These are phyloP conservation scores for Talaromyces sp. DNA, from an alignment of 2,329 filamentous ascomycete species.

Conservation along the genomic window DNA sequence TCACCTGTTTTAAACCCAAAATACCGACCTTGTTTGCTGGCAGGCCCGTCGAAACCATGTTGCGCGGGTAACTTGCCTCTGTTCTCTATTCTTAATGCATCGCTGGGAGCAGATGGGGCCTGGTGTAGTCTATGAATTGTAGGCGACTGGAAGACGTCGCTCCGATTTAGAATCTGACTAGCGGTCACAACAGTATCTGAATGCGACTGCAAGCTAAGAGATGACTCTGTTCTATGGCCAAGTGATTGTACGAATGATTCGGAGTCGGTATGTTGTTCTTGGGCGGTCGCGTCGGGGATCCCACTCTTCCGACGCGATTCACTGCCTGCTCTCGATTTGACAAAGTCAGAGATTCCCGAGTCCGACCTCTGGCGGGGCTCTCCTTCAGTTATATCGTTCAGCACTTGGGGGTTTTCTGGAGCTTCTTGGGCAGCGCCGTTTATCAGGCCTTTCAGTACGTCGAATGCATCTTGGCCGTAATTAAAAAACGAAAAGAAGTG, in stretches of 20 bases:
- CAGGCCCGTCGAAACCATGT: conserved; percentile 6
- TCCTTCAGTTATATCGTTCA: conserved; percentile 13
- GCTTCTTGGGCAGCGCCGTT: conserved; percentile 53
- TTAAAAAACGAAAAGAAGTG: conserved; percentile 98
- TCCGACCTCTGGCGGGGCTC: conserved; percentile 2
- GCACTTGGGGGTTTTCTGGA: conserved; percentile 16
- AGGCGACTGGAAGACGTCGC: conserved; percentile 81
- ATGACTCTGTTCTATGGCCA: conserved; percentile 71
- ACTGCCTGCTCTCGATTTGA: conserved; percentile 20
- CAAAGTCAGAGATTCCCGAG: not conserved
- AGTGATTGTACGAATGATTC: conserved; percentile 72
- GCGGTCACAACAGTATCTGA: conserved; percentile 75
- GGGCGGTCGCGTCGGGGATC: conserved; percentile 53
- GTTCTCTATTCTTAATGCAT: conserved; percentile 25
- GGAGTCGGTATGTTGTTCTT: conserved; percentile 57
- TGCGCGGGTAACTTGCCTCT: conserved; percentile 8
- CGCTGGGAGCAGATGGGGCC: conserved; percentile 29
- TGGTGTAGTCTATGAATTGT: conserved; percentile 49
- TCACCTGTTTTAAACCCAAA: conserved; percentile 16
- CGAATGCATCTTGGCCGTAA: conserved; percentile 76
- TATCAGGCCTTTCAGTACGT: conserved; percentile 68
- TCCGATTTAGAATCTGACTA: conserved; percentile 83
- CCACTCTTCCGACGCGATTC: conserved; percentile 54
- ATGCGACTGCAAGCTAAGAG: conserved; percentile 61
- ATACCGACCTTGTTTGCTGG: conserved; percentile 14